A percentile compares a stretch with the other conserved stretches of the same genome.
These are phyloP conservation scores for Physcia stellaris DNA, from an alignment of 495 filamentous ascomycete genomes.

Conservation along the genomic window DNA sequence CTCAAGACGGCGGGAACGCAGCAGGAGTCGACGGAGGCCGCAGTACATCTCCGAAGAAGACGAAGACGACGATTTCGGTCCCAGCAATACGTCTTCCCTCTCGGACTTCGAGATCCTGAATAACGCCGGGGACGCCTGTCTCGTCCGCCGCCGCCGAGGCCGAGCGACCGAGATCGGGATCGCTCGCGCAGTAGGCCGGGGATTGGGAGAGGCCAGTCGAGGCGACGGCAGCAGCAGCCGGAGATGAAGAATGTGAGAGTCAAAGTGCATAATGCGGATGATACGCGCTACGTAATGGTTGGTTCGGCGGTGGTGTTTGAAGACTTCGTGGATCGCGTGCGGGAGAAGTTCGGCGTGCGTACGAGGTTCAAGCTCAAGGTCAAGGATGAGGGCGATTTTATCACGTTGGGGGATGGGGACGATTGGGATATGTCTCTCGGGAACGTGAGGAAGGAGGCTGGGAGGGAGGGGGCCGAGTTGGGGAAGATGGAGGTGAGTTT, in stretches of 20 bases:
- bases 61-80: conserved; percentile 38
- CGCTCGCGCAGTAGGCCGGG: conserved; percentile 9
- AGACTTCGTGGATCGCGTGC: conserved; percentile 62
- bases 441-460: conserved; percentile 50
- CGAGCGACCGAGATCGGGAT: conserved; percentile 5
- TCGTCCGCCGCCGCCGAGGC: conserved; percentile 15
- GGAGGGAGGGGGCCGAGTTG: conserved; percentile 64
- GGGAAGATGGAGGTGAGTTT: conserved; percentile 88
- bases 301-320: conserved; percentile 54
- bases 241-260: conserved; percentile 56
- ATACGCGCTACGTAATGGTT: conserved; percentile 92
- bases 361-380: conserved; percentile 79
- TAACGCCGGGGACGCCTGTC: conserved; percentile 22
- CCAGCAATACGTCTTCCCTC: conserved; percentile 8
- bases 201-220: conserved; percentile 14
- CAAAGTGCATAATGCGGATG: conserved; percentile 75
- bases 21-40: conserved; percentile 2
- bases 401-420: conserved; percentile 93
- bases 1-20: conserved; percentile 5
- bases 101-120: conserved; percentile 62
- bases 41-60: conserved; percentile 28
- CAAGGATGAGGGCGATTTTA: conserved; percentile 81
- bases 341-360: conserved; percentile 70
- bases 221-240: conserved; percentile 16
- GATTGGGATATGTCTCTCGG: conserved; percentile 78